These are phyloP conservation scores for Rhinocladiella mackenziei DNA, from an alignment of 2,329 filamentous ascomycete species.

Conservation along the genomic window DNA sequence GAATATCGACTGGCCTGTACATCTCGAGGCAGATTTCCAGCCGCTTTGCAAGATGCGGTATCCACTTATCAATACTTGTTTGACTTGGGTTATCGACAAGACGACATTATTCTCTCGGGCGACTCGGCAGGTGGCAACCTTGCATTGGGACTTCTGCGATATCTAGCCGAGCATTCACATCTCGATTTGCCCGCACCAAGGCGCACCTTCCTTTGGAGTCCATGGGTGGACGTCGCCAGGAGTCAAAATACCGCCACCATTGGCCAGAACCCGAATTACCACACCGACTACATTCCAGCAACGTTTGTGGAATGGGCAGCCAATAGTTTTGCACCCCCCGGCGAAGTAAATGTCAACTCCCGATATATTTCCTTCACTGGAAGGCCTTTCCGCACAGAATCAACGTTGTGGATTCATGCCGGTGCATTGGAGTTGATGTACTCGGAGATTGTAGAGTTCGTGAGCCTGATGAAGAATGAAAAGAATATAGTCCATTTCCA, in stretches of 20 bases:
- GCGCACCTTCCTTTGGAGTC: background rate
- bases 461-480: background rate
- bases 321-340: background rate
- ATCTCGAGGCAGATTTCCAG: background rate
- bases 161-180: background rate
- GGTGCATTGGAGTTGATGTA: background rate
- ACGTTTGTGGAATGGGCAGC: background rate
- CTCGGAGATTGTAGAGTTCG: background rate
- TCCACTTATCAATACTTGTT: background rate
- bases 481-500: background rate
- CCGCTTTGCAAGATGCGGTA: background rate
- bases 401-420: background rate
- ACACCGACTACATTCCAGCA: background rate
- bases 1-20: background rate
- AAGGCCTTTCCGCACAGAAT: background rate
- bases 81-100: background rate
- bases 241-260: background rate
- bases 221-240: background rate
- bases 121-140: background rate
- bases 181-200: background rate
- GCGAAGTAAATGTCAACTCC: background rate
- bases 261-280: background rate
- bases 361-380: background rate
- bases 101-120: background rate
- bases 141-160: background rate